Conservation (phyloP, 176 grass and related monocot genomes). For the Coix lacrymajobi region DNA sequence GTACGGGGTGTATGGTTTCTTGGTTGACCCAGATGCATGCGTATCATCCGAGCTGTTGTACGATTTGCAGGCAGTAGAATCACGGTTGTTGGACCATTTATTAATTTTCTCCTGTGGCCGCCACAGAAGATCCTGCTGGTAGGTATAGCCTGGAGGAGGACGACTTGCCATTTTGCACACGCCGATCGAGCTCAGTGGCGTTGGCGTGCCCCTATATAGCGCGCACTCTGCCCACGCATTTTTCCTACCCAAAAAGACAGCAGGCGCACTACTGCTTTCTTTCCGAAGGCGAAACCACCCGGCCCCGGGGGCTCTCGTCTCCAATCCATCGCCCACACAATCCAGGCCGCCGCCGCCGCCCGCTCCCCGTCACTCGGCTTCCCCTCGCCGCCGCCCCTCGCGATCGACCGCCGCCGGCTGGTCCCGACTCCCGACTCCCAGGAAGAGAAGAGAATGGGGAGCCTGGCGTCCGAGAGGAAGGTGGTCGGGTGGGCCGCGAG, state of each 20-base stretch:
- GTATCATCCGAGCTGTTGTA: background rate
- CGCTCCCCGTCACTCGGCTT: background rate
- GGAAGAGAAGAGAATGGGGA: constrained; percentile 51
- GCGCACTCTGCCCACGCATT: background rate
- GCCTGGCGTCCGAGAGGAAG: constrained; percentile 49
- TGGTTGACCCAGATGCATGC: too few species aligned
- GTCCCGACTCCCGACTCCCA: too few species aligned
- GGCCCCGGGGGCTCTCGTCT: background rate
- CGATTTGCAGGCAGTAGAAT: background rate
- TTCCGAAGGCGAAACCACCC: background rate
- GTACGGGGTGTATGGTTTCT: too few species aligned
- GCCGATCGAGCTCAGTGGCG: background rate
- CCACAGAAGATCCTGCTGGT: background rate
- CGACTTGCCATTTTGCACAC: background rate
- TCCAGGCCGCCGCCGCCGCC: background rate
- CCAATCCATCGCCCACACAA: background rate
- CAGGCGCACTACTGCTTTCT: background rate
- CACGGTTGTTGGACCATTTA: too few species aligned
- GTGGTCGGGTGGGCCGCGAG: constrained; percentile 80
- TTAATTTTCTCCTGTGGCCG: background rate
- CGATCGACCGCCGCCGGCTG: too few species aligned
- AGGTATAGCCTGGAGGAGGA: background rate
- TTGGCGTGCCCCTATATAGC: background rate
- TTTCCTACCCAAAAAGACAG: background rate
- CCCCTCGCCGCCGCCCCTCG: background rate